Evolutionary conservation across 306 rosid genomes (phyloP), one percentile per base, ranked within the genome.

Genomic region (Cyclanthera cordifolia): DNA sequence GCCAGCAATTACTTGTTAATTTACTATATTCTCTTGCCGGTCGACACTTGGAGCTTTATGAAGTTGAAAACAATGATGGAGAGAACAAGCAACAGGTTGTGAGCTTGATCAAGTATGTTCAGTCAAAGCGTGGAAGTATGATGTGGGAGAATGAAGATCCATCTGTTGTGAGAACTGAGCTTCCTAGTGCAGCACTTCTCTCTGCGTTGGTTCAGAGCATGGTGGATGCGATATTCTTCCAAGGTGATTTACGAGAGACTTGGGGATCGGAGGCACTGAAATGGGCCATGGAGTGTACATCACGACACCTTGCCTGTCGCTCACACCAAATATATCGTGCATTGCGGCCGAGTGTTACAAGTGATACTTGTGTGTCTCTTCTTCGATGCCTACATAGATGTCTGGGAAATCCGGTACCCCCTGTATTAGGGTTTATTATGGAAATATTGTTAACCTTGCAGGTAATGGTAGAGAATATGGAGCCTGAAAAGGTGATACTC

Each of bases 241-340:
- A 94, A 85, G 97, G 99, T 68, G 99, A 94, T 78, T 95, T 94
- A 41, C 92, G 90, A 8, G 99, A 90, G 80, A 94, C 99, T 65
- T 94, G 99, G 99, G 99, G 99, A 50, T 87, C 79, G 27, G 99
- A 94, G 82, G 97, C 99, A 30, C 86, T 94, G 24, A 90, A 87
- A 76, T 94, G 99, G 99, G 99, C 99, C 71, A 94, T 94, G 99
- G 99, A 94, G 82, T 94, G 99, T 83, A 94, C 99, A 47, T 90
- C 97, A 46, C 85, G 91, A 79, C 99, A 94, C 82, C 96, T 94
- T 67, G 97, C 96, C 51, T 90, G 96, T 73, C 97, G 99, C 37
- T 94, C 99, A 28, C 99, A 94, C 84, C 99, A 94, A 87, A 90
- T 94, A 71, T 94, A 94, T 76, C 86, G 97, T 54, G 99, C 99